Base-by-base conservation (phyloP, 1,284 basidiomycete species). In the Marasmius sp. region DNA sequence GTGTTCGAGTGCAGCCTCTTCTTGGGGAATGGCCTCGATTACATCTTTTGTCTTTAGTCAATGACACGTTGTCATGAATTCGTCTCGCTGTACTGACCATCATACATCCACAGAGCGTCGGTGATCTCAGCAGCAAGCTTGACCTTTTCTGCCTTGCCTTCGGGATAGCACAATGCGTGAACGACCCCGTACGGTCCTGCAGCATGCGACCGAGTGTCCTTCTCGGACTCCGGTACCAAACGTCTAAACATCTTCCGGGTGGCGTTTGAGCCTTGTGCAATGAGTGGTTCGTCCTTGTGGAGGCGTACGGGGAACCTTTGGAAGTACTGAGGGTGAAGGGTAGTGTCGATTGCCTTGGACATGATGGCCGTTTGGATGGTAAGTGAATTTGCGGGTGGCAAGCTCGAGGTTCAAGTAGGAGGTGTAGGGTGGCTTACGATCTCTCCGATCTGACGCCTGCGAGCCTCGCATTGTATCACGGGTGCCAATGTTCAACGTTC, bases 41-140 rank as follows among this genome's bases (percentile, higher is more conserved):
- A 58, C n/a, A 36, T 58, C 55, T 50, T 14, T 50, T 57, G 18
- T 16, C 34, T 41, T 41, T 9, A 57, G 22, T 14, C 5, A 49
- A 22, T 14, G 11, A 34, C n/a, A 38, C 14, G 9, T 48, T 34
- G 27, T 6, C 20, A 58, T 14, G 2, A 34, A n/a, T 12, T n/a
- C 3, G 33, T 18, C n/a, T 12, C 27, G 16, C 45, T 33, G 27
- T 34, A 58, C 33, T 38, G 10, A 58, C 57, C 43, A 12, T 58
- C 57, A 58, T 49, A 49, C 57, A 58, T 57, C 57, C 57, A 58
- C 27, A 58, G 27, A 45, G 57, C 57, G 18, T 49, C 43, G 34
- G 37, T 49, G 34, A 58, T 48, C 45, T 58, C 57, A 48, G 27
- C 57, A 12, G 45, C 16, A 14, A 58, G 45, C 45, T 58, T 58